These are phyloP conservation scores for Atkinsonella hypoxylon DNA, from an alignment of 2,329 filamentous ascomycete genomes.

Conservation along the genomic window DNA sequence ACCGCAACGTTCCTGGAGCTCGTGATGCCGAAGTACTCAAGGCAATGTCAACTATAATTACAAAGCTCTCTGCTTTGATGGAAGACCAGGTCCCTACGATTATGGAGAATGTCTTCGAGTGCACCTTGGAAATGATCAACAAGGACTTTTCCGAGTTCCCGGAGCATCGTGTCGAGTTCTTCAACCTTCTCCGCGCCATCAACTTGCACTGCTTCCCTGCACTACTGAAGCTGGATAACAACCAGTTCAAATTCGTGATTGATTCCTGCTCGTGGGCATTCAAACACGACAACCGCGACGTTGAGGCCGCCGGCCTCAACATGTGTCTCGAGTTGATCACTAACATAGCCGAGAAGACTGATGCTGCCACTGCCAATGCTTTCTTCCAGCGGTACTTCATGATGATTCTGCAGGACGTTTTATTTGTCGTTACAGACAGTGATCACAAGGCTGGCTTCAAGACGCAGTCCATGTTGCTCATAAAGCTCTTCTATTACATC, in stretches of 20 bases:
- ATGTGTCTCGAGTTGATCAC: slow-evolving; percentile 97
- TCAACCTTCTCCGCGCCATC: slow-evolving; percentile 90
- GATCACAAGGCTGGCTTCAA: slow-evolving; percentile 99
- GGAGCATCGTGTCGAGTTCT: slow-evolving; percentile 98
- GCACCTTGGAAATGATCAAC: slow-evolving; percentile 99
- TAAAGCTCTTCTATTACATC: slow-evolving; percentile 95
- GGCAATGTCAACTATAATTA: slow-evolving; percentile 95
- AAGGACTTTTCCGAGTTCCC: slow-evolving; percentile 99
- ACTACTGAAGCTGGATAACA: slow-evolving; percentile 83
- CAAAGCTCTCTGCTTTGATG: slow-evolving; percentile 92
- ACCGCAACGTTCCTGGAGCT: slow-evolving; percentile 89
- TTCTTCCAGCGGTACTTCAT: slow-evolving; percentile 99
- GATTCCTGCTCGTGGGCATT: slow-evolving; percentile 99
- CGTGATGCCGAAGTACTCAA: slow-evolving; percentile 93
- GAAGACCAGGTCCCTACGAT: slow-evolving; percentile 95
- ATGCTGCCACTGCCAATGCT: slow-evolving; percentile 71
- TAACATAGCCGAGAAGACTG: slow-evolving; percentile 92
- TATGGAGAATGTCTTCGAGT: slow-evolving; percentile 98
- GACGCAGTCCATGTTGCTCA: slow-evolving; percentile 85
- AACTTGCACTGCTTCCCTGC: slow-evolving; percentile 96
- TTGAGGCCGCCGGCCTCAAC: slow-evolving; percentile 88
- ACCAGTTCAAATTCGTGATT: slow-evolving; percentile 98
- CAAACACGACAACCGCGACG: slow-evolving; percentile 98
- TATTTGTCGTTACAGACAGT: slow-evolving; percentile 94
- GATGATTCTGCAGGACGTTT: slow-evolving; percentile 90